Percentiles rank a stretch among this genome's conserved stretches.
Evolutionary conservation across 345 rosid genomes (phyloP).

Genomic region (Sonneratia caseolaris): DNA sequence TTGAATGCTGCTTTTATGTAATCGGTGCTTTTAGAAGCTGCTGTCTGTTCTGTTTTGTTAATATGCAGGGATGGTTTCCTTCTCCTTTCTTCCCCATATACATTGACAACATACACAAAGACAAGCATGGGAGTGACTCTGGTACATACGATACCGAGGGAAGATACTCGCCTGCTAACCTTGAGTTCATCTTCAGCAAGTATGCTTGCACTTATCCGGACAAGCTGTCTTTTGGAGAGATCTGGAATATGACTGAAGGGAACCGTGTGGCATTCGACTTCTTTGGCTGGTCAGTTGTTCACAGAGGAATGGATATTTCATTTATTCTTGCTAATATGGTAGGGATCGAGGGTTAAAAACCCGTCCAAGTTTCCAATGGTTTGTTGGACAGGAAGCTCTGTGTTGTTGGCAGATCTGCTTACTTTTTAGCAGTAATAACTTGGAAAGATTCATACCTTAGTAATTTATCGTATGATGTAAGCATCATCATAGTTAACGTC

Average conservation of each 20-base stretch:
- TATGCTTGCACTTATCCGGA: conserved; percentile 53
- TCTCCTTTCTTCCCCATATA: conserved; percentile 64
- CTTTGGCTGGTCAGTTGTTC: conserved; percentile 44
- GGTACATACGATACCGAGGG: conserved; percentile 69
- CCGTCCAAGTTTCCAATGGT: too few species aligned
- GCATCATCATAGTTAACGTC: too few species aligned
- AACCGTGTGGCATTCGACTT: conserved; percentile 44
- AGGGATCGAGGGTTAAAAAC: too few species aligned
- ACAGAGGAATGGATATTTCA: background rate
- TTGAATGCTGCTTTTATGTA: background rate
- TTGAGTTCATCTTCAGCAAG: conserved; percentile 73
- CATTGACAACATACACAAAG: conserved; percentile 62
- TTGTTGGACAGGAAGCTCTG: too few species aligned
- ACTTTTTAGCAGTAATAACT: too few species aligned
- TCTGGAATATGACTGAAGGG: conserved; percentile 81
- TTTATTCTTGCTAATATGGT: too few species aligned
- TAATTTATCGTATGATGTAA: too few species aligned
- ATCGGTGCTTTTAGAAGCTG: too few species aligned
- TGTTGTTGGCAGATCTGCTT: too few species aligned
- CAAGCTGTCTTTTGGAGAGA: conserved; percentile 45
- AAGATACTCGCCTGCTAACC: conserved; percentile 49
- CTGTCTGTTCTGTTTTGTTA: background rate
- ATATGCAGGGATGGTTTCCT: conserved; percentile 65
- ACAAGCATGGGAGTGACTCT: conserved; percentile 68
- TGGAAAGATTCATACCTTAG: too few species aligned